Base-by-base conservation (phyloP, 2,329 filamentous ascomycete genomes). In the Diplodia mutila region DNA sequence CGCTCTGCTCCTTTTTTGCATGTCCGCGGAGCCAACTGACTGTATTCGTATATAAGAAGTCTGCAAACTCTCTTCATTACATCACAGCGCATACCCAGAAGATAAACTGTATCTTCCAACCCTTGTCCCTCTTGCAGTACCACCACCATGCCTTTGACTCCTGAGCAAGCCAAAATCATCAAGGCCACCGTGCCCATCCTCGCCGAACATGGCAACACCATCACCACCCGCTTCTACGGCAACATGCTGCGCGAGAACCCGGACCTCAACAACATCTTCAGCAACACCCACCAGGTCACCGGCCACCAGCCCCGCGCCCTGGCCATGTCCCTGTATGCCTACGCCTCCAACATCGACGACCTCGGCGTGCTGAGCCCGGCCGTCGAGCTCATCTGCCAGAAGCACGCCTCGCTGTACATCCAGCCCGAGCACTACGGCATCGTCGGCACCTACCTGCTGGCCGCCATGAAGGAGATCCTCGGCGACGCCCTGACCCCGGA, bases 191-290 rank as follows among this genome's bases (percentile, higher is more conserved):
- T 91, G 68, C 91, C 91, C 2, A 85, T 89, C 39, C 84, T 93
- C 3, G 84, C 85, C 25, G 83, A 89, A 69, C 87, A 92, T 75
- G 91, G 91, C 75, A 84, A 85, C 70, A 82, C 84, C 69, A 91
- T 93, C 76, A 89, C 90, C 6, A 84, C 83, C n/a, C 84, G 85
- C 71, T 93, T 94, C 81, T 93, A 94, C 82, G 82, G 83, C 69
- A 88, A 87, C 74, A 86, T 93, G 82, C 81, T 93, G 27, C 75
- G 76, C 12, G 86, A 87, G 48, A 83, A 92, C 69, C 90, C 90
- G 0, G 85, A 87, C 53, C 85, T 93, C 37, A 86, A 89, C 72
- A 85, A 89, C 77, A 82, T 90, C 78, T 93, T 93, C 85, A 93
- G 92, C 77, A 81, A 86, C 61, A 85, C 89, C 7, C 89, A 91